Conservation (phyloP, 2,329 filamentous ascomycete species). For the Xylariaceae sp. region DNA sequence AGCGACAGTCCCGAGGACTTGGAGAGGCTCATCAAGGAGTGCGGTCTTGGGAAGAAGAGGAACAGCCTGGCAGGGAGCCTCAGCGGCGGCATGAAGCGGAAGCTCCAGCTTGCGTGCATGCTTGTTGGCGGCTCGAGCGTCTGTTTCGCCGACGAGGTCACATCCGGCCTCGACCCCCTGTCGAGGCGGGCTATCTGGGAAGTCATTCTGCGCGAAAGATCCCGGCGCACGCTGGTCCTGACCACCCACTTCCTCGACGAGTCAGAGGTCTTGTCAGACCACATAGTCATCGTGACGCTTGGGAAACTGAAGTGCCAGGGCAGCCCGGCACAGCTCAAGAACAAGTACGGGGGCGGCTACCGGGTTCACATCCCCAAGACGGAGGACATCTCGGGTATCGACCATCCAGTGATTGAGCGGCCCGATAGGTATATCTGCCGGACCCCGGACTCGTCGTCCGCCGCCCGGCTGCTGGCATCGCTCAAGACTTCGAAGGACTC, state of each 20-base stretch:
- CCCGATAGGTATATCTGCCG: constrained; percentile 53
- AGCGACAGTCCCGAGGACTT: constrained; percentile 41
- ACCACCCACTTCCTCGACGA: constrained; percentile 30
- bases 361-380: constrained; percentile 26
- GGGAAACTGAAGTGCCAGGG: constrained; percentile 28
- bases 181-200: constrained; percentile 43
- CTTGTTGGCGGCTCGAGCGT: constrained; percentile 67
- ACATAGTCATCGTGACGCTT: constrained; percentile 23
- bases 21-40: constrained; percentile 50
- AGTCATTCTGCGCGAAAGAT: constrained; percentile 23
- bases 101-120: constrained; percentile 74
- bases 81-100: constrained; percentile 71
- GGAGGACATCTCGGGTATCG: constrained; percentile 17
- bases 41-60: constrained; percentile 61
- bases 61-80: constrained; percentile 57
- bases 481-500: constrained; percentile 49
- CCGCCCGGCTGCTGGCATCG: constrained; percentile 47
- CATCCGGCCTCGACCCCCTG: constrained; percentile 66
- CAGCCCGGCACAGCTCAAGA: constrained; percentile 27
- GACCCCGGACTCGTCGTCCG: constrained; percentile 48
- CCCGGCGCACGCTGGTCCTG: constrained; percentile 24
- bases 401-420: constrained; percentile 20
- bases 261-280: constrained; percentile 24
- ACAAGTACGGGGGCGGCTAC: constrained; percentile 28
- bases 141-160: constrained; percentile 68